Evolutionary conservation across 768 basidiomycete genomes (phyloP), one percentile per base, ranked within the genome.

Genomic region (Lactifluus subvellereus): DNA sequence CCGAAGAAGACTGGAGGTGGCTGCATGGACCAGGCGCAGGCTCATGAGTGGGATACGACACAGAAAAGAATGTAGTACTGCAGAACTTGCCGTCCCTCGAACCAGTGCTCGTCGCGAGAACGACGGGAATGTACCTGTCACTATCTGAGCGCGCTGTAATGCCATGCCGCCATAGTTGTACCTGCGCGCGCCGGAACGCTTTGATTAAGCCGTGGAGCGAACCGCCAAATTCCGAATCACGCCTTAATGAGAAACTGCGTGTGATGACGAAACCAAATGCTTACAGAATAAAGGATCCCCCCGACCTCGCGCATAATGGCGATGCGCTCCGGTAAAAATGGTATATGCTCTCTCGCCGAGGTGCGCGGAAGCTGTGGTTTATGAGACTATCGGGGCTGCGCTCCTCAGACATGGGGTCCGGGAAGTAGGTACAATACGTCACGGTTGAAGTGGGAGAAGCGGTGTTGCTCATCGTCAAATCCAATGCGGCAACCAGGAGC

Each of bases 301-400:
- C 91, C 94, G 27, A 88, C 85, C 72, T 91, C 81, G 7, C 93
- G 82, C 80, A 95, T 86, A 60, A 94, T 77, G 4, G 77, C 76
- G 62, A 94, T 85, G 6, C 93, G 82, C n/a, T n/a, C n/a, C n/a
- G n/a, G n/a, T 7, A 94, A 74, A 1, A 95, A 75, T 9, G 93
- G 91, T 7, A 94, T 79, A 6, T 72, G 67, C 69, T 95, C 93
- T 7, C 69, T 75, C 9, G 80, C 86, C 60, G 79, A 8, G 77
- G 65, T 0, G 84, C 79, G 2, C 82, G 89, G 70, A 6, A n/a
- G n/a, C 80, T n/a, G n/a, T n/a, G n/a, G n/a, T n/a, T n/a, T n/a
- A n/a, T n/a, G n/a, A n/a, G n/a, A n/a, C n/a, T 77, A 70, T 92
- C 87, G 0, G 92, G 87, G 68, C 91, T 93, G 9, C 78, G 77